Conservation (phyloP, 2,329 filamentous ascomycete genomes). For the Hypomyces rosellus region DNA sequence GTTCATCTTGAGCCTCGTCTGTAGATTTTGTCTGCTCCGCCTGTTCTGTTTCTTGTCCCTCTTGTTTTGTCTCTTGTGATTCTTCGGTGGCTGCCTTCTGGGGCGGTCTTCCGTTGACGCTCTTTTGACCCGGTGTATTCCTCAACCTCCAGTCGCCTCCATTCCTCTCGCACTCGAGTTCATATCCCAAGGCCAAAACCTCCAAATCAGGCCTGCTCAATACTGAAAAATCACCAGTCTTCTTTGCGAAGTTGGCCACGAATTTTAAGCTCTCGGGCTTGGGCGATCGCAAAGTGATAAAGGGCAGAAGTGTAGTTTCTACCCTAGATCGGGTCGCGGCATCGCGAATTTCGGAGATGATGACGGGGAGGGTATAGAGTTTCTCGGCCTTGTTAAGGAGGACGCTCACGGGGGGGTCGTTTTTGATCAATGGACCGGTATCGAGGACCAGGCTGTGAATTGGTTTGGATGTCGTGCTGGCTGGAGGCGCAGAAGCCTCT, state of each 20-base stretch:
- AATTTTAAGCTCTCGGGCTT: slow-evolving; percentile 70
- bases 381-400: slow-evolving; percentile 70
- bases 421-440: slow-evolving; percentile 88
- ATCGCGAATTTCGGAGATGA: slow-evolving; percentile 85
- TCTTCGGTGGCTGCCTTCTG: slow-evolving; percentile 13
- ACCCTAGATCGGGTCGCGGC: slow-evolving; percentile 71
- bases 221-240: slow-evolving; percentile 83
- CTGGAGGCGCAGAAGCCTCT: slow-evolving; percentile 11
- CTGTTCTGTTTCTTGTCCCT: slow-evolving; percentile 14
- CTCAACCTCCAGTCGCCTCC: slow-evolving; percentile 83
- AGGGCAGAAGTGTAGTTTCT: slow-evolving; percentile 78
- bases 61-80: slow-evolving; percentile 19
- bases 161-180: slow-evolving; percentile 87
- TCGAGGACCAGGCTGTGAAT: slow-evolving; percentile 84
- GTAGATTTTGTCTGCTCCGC: slow-evolving; percentile 14
- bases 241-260: slow-evolving; percentile 76
- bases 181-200: slow-evolving; percentile 83
- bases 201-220: slow-evolving; percentile 86
- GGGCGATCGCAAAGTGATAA: slow-evolving; percentile 71
- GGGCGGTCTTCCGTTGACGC: slow-evolving; percentile 60
- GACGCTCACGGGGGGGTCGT: slow-evolving; percentile 77
- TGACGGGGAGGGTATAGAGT: slow-evolving; percentile 77
- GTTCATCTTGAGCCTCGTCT: slow-evolving; percentile 5
- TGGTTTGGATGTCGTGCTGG: slow-evolving; percentile 45
- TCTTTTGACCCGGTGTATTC: slow-evolving; percentile 71